Evolutionary conservation across 148 eudicot genomes (phyloP), one percentile per base, ranked within the genome.

Genomic region (Amaranthus cruentus): DNA sequence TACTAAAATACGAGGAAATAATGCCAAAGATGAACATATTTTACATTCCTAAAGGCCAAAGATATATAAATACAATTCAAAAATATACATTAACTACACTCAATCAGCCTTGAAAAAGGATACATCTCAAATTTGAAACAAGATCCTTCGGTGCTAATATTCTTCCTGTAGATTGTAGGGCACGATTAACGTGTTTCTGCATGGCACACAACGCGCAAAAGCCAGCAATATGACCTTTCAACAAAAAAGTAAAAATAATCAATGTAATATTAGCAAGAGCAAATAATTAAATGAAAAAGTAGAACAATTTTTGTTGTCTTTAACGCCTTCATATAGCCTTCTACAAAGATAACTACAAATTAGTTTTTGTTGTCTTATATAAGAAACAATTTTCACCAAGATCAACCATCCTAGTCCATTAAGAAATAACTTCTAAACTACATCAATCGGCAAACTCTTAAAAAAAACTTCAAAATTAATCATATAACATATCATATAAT

Each of bases 151-250:
- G 98, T 49, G 89, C 98, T 68, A 93, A 68, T 63, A 81, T 85
- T 85, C 88, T 91, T 75, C 98, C 95, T 59, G 88, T 81, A 72
- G 89, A 80, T 77, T 91, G 86, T 66, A 91, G 88, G 57, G 97
- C 94, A 79, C 89, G 86, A 76, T 85, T 88, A 51, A 93, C 90
- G 78, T 93, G 98, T 72, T 88, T 91, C 76, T 93, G 95, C 38
- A 93, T 87, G 71, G 97, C 91, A 73, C 98, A 93, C 55, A 93
- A 77, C 60, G 98, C 90, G 84, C 98, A 93, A 76, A 93, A 93
- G 53, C 97, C 98, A 79, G 90, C 85, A 68, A 80, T 81, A 70
- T 86, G 95, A 54, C 98, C 98, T 93, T 28, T 75, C 82, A 87
- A 10, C 43, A 85, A 75, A 7, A 53, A 68, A 63, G 42, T 54